These are phyloP conservation scores for Mucor racemosus DNA, from an alignment of 371 early-diverging fungal species.

Conservation along the genomic window DNA sequence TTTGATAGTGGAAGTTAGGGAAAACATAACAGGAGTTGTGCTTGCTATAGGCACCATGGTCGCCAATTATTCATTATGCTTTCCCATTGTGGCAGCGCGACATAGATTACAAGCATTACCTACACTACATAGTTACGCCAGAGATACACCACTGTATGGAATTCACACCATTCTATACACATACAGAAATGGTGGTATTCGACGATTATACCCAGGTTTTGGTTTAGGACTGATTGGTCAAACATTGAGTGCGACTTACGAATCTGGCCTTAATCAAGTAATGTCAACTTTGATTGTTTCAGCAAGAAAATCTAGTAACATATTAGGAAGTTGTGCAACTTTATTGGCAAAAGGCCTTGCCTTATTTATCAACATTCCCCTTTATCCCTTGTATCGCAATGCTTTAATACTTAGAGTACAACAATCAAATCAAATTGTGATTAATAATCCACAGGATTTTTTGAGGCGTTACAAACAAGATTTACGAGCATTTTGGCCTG, in stretches of 20 bases:
- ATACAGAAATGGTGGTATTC: constrained; percentile 46
- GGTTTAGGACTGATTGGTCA: constrained; percentile 62
- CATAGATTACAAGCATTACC: constrained; percentile 52
- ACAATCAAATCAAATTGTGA: constrained; percentile 33
- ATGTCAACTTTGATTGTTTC: constrained; percentile 24
- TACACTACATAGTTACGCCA: constrained; percentile 14
- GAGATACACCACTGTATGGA: constrained; percentile 52
- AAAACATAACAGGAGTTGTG: constrained; percentile 54
- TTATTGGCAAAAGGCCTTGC: constrained; percentile 21
- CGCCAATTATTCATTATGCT: constrained; percentile 61
- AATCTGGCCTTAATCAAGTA: constrained; percentile 49
- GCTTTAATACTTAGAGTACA: constrained; percentile 63
- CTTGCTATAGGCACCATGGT: constrained; percentile 62
- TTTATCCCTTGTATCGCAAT: constrained; percentile 60
- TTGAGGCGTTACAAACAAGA: constrained; percentile 47
- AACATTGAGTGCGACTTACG: constrained; percentile 58
- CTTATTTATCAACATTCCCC: constrained; percentile 50
- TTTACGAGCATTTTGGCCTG: constrained; percentile 38
- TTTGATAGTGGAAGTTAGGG: constrained; percentile 43
- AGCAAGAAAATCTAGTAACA: constrained; percentile 25
- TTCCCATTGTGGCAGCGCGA: constrained; percentile 62
- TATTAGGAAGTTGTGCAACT: constrained; percentile 4
- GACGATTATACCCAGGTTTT: constrained; percentile 62
- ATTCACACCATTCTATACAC: constrained; percentile 36
- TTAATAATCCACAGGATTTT: constrained; percentile 43